Evolutionary conservation across 2,329 filamentous ascomycete genomes (phyloP).

Genomic region (Aspergillus carbonarius): DNA sequence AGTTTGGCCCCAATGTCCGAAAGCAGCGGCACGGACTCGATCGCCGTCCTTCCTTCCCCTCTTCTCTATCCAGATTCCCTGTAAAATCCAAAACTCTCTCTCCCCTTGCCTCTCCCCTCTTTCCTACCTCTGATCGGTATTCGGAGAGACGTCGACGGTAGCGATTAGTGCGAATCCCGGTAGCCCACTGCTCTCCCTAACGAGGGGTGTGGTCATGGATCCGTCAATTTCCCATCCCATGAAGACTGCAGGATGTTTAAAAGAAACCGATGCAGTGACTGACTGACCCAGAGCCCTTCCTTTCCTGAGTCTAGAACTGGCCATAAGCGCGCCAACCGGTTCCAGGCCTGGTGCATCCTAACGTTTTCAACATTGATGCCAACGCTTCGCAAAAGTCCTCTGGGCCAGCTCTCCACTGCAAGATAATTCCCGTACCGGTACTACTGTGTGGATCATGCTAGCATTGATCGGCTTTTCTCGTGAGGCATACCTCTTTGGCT

Average conservation of each 20-base stretch:
- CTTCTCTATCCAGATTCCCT: neutral
- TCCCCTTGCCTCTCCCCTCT: no score
- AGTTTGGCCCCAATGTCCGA: neutral
- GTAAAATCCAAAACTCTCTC: neutral
- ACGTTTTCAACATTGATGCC: neutral
- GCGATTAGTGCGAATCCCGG: no score
- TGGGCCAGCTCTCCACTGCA: neutral
- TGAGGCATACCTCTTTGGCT: neutral
- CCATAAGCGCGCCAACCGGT: neutral
- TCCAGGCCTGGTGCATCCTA: neutral
- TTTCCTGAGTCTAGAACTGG: neutral
- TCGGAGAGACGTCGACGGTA: no score
- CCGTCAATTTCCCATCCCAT: no score
- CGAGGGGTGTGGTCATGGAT: no score
- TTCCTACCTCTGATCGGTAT: no score
- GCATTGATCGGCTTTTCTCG: neutral
- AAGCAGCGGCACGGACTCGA: neutral
- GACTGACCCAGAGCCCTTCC: no score
- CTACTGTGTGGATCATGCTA: slow-evolving; percentile 6
- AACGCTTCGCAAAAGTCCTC: neutral
- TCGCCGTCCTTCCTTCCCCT: neutral
- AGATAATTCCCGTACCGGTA: slow-evolving; percentile 7
- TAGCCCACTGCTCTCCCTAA: no score
- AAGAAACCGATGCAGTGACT: no score
- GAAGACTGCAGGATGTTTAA: no score